Evolutionary conservation across 2,329 filamentous ascomycete genomes (phyloP), one percentile per base, ranked within the genome.

Genomic region (Coniochaeta hoffmannii): DNA sequence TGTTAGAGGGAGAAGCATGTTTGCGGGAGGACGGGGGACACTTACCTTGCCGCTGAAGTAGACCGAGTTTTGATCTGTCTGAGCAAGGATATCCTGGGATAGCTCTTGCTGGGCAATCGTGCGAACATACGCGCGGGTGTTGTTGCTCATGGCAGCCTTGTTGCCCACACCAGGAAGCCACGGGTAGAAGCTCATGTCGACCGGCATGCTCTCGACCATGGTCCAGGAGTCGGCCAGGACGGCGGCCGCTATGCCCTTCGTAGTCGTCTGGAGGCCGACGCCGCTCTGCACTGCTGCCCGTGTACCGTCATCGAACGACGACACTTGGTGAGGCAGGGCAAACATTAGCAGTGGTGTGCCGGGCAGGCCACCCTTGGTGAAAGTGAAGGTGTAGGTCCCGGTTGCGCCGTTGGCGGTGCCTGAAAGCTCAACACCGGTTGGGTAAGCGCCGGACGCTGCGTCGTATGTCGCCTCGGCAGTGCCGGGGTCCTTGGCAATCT

Each of bases 1-100:
- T 22, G n/a, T 38, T n/a, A 30, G 24, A 38, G 14, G 11, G 15
- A 3, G 2, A 22, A 24, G 11, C 24, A 6, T 32, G 10, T n/a
- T n/a, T n/a, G n/a, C n/a, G n/a, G n/a, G n/a, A n/a, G n/a, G n/a
- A n/a, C n/a, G n/a, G n/a, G n/a, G n/a, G n/a, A n/a, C n/a, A n/a
- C n/a, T n/a, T 58, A 80, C 87, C 76, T 93, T 97, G 62, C 94
- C 94, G 62, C 88, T 89, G 69, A 87, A 97, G 71, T 97, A 97
- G 84, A 96, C 92, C 35, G 90, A 96, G 66, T 93, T 82, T 34
- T 89, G 75, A 60, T 94, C 82, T 5, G 84, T 83, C 65, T 94
- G 86, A 0, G 75, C 73, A n/a, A 76, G 70, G 70, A 97, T 89
- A 66, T 91, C 80, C 69, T 94, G 86, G 1, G 82, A 79, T 1